Evolutionary conservation across 176 grass and related monocot species (phyloP).

Genomic region (Musa beccarii): DNA sequence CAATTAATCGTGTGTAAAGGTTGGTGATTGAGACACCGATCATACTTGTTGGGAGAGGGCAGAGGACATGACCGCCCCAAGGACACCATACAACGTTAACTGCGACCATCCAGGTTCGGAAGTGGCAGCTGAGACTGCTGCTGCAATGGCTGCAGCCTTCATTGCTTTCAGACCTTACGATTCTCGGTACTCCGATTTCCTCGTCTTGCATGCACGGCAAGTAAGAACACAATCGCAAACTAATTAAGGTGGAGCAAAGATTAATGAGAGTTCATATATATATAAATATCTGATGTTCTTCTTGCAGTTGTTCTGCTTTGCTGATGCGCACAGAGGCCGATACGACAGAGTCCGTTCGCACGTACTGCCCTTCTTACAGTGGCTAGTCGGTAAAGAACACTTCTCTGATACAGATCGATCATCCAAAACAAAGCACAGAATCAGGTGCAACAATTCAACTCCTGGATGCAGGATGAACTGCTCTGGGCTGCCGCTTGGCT

Average conservation of each 20-base stretch:
- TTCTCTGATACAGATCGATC: background rate
- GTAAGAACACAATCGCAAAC: background rate
- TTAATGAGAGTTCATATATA: background rate
- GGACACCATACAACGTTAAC: conserved; percentile 65
- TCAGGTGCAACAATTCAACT: background rate
- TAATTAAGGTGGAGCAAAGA: background rate
- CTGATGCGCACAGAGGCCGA: conserved; percentile 59
- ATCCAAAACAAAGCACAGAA: background rate
- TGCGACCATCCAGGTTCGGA: conserved; percentile 51
- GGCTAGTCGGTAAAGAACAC: conserved; percentile 44
- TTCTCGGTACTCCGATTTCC: conserved; percentile 52
- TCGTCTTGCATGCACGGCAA: conserved; percentile 70
- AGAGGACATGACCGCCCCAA: conserved; percentile 74
- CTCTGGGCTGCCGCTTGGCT: conserved; percentile 86
- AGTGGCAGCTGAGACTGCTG: conserved; percentile 65
- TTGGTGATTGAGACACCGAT: conserved; percentile 80
- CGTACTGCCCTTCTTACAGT: conserved; percentile 66
- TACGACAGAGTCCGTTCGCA: conserved; percentile 69
- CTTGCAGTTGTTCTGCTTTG: conserved; percentile 63
- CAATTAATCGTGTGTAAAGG: conserved; percentile 22
- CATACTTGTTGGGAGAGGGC: conserved; percentile 89
- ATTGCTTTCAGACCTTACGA: conserved; percentile 68
- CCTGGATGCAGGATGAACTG: conserved; percentile 49
- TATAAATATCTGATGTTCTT: background rate
- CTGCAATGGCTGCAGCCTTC: conserved; percentile 52